phyloP scores from a whole-genome alignment of 2,329 filamentous ascomycete genomes.

The Penicillium hesseltinei region DNA sequence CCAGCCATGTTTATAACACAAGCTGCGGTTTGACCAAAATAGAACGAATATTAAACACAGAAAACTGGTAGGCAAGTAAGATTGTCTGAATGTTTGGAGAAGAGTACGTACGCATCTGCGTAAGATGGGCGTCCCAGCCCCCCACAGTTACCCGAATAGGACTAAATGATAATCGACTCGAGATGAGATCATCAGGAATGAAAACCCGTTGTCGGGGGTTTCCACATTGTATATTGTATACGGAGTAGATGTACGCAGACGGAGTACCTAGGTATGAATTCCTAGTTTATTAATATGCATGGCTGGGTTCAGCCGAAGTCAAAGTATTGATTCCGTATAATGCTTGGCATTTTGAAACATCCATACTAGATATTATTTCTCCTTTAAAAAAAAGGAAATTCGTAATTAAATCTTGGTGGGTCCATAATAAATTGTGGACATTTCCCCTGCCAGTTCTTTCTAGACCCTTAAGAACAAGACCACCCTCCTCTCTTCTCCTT shows the following conservation, averaged over 20 bases:
- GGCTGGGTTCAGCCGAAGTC: not conserved
- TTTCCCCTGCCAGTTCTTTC: slow-evolving; percentile 1
- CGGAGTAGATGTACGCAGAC: not conserved
- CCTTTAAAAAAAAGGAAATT: not conserved
- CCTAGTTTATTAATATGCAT: not conserved
- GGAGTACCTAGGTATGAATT: not conserved
- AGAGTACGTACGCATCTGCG: slow-evolving; percentile 11
- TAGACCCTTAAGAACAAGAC: not conserved
- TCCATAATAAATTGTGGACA: slow-evolving; percentile 9
- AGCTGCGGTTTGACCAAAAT: not conserved
- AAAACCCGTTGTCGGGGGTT: slow-evolving; percentile 3
- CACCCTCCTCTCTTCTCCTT: not conserved
- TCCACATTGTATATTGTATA: not conserved
- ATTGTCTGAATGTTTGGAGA: not conserved
- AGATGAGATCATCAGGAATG: slow-evolving; percentile 9
- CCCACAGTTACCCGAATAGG: slow-evolving; percentile 3
- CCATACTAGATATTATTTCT: not conserved
- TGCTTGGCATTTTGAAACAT: not conserved
- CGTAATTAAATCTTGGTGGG: not conserved
- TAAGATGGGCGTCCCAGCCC: slow-evolving; percentile 1
- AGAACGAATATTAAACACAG: too few species aligned
- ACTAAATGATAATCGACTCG: slow-evolving; percentile 4
- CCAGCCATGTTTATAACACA: not conserved
- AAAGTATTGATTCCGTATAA: slow-evolving; percentile 8
- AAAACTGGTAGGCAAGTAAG: not conserved